Conservation (phyloP, 371 early-diverging fungal genomes). For the Mortierella sp. region DNA sequence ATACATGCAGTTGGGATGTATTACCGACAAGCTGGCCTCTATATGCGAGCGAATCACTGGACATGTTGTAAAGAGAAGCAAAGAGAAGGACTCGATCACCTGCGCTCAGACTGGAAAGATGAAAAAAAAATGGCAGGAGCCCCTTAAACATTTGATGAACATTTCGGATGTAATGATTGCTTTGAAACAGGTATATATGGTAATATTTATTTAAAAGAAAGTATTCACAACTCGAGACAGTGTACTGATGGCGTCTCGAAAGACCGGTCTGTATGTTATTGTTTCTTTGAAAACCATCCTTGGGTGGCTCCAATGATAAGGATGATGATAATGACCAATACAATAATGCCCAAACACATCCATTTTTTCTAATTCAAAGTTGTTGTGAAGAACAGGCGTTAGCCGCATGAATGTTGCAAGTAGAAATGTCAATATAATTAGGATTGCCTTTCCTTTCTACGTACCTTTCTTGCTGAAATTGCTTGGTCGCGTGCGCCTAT, state of each 20-base stretch:
- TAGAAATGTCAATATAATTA: background rate
- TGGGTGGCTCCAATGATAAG: slow-evolving; percentile 35
- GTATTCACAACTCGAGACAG: background rate
- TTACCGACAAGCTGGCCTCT: slow-evolving; percentile 51
- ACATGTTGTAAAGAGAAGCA: slow-evolving; percentile 34
- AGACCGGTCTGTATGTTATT: background rate
- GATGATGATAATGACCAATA: slow-evolving; percentile 36
- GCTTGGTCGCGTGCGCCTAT: slow-evolving; percentile 11
- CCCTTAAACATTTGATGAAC: slow-evolving; percentile 8
- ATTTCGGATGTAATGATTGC: background rate
- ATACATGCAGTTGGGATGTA: slow-evolving; percentile 11
- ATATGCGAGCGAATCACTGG: slow-evolving; percentile 45
- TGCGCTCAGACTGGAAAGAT: background rate
- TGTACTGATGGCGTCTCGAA: background rate
- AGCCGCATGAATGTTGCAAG: background rate
- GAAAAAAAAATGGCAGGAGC: background rate
- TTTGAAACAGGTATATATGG: no score
- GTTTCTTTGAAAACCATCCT: slow-evolving; percentile 24
- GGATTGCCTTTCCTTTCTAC: background rate
- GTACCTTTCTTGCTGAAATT: slow-evolving; percentile 37
- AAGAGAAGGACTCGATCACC: slow-evolving; percentile 19
- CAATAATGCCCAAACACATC: slow-evolving; percentile 29
- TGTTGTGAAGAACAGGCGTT: background rate
- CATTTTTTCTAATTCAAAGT: slow-evolving; percentile 35
- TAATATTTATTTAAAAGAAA: no score